These are phyloP conservation scores for Hericium coralloides DNA, from an alignment of 768 basidiomycete species.

Conservation along the genomic window DNA sequence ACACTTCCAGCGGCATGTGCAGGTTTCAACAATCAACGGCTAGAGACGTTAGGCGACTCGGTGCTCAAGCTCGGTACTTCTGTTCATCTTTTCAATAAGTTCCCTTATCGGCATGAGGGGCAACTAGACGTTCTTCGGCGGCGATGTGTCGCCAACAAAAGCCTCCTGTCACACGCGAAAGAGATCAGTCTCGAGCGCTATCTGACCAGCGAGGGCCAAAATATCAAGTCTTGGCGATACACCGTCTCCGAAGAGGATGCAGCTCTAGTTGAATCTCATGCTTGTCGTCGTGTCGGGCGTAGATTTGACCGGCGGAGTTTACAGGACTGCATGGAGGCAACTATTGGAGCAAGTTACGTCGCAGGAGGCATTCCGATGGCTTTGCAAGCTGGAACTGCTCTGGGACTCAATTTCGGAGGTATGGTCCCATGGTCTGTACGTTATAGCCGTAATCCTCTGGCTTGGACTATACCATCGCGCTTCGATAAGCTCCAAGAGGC, in stretches of 20 bases:
- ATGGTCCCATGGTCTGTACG: constrained; percentile 57
- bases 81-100: constrained; percentile 70
- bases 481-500: constrained; percentile 49
- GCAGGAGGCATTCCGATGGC: constrained; percentile 67
- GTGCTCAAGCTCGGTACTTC: constrained; percentile 72
- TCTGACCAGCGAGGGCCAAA: constrained; percentile 50
- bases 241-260: constrained; percentile 29
- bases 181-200: constrained; percentile 54
- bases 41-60: constrained; percentile 84
- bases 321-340: constrained; percentile 86
- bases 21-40: constrained; percentile 71
- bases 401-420: constrained; percentile 72
- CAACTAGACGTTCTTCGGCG: constrained; percentile 62
- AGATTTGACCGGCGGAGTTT: constrained; percentile 59
- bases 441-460: constrained; percentile 28
- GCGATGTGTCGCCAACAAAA: constrained; percentile 60
- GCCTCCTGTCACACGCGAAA: constrained; percentile 57
- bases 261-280: constrained; percentile 17
- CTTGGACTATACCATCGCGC: constrained; percentile 32
- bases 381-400: constrained; percentile 48
- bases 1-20: constrained; percentile 60
- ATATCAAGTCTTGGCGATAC: constrained; percentile 51
- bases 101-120: constrained; percentile 74
- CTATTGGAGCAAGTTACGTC: constrained; percentile 67
- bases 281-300: constrained; percentile 30